These are phyloP conservation scores for Monosporozyma yasuniensis DNA, from an alignment of 805 yeast species.

Conservation along the genomic window DNA sequence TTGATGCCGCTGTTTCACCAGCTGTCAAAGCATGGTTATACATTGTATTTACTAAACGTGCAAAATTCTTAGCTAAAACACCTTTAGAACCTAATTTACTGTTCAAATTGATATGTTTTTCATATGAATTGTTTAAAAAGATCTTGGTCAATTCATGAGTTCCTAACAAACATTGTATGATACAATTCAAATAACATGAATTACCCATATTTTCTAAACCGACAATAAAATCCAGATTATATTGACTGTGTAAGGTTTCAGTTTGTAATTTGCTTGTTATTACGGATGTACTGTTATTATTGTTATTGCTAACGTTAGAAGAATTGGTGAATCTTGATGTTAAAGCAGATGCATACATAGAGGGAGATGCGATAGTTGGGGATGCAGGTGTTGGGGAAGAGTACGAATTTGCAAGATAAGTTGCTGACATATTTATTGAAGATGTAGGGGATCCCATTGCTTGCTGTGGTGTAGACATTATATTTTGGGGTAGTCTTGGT, in stretches of 20 bases:
- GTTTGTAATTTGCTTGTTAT: neutral
- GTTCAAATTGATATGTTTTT: constrained; percentile 58
- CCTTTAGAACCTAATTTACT: constrained; percentile 80
- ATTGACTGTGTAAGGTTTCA: neutral
- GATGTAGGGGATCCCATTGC: neutral
- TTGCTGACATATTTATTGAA: neutral
- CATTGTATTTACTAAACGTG: constrained; percentile 51
- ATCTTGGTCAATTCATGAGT: constrained; percentile 57
- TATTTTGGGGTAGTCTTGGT: neutral
- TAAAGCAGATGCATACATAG: neutral
- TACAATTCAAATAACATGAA: constrained; percentile 88
- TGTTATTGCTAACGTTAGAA: constrained; percentile 2
- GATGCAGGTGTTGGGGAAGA: neutral
- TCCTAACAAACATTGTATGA: constrained; percentile 74
- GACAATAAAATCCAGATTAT: constrained; percentile 39
- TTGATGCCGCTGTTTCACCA: neutral
- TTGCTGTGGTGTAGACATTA: neutral
- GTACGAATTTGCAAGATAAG: neutral
- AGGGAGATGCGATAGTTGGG: neutral
- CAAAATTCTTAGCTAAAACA: constrained; percentile 60
- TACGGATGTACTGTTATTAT: neutral
- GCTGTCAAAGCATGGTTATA: constrained; percentile 28
- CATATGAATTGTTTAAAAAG: constrained; percentile 57
- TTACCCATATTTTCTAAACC: constrained; percentile 85
- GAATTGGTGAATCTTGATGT: neutral